Percentiles rank a stretch among this genome's conserved stretches.
phyloP scores from a whole-genome alignment of 2,329 filamentous ascomycete genomes.

The Septoria petroselini region DNA sequence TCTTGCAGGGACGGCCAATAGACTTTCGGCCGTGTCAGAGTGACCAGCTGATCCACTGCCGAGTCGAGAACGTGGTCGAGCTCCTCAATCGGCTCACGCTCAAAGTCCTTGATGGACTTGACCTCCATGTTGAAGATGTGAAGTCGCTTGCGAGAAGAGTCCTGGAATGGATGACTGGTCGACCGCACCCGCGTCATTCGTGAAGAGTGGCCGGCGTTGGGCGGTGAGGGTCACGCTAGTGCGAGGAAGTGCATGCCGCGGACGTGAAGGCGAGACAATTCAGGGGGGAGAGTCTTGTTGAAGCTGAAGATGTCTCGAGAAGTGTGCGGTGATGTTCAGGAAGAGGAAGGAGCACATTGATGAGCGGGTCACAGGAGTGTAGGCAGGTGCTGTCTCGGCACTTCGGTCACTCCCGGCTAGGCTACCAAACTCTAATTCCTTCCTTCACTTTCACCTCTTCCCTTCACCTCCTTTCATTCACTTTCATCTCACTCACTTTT shows the following conservation, averaged over 20 bases:
- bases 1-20: conserved; percentile 12
- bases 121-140: conserved; percentile 15
- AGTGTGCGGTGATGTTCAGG: no score
- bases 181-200: not conserved
- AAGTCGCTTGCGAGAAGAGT: not conserved
- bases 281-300: no score
- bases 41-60: conserved; percentile 25
- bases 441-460: not conserved
- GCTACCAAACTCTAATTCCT: not conserved
- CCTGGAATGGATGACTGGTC: not conserved
- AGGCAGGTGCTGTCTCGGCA: conserved; percentile 1
- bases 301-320: no score
- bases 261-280: no score
- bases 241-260: no score
- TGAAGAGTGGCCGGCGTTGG: not conserved
- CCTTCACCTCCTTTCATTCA: not conserved
- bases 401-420: conserved; percentile 6
- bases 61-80: conserved; percentile 18
- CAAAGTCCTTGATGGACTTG: conserved; percentile 22
- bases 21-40: conserved; percentile 14
- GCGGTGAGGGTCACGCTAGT: no score
- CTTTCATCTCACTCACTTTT: no score
- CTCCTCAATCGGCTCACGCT: conserved; percentile 12
- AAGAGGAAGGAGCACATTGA: no score
- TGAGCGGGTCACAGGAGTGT: no score